Base-by-base conservation (phyloP, 1,284 basidiomycete genomes). In the Volvariella volvacea region DNA sequence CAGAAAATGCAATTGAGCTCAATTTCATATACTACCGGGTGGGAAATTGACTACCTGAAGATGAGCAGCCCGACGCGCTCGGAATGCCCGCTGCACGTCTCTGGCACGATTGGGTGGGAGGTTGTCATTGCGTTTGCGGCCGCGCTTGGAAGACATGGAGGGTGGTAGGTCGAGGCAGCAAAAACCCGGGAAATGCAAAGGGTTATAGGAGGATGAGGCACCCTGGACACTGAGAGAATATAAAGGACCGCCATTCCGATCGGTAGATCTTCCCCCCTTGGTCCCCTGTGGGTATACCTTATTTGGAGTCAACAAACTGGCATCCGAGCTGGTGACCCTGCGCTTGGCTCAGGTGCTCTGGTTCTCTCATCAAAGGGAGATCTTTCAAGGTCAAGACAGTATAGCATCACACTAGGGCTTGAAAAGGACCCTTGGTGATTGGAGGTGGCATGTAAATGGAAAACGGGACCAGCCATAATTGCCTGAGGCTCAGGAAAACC, bases 41-140 rank as follows among this genome's bases (percentile, higher is more conserved):
- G 50, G 48, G 49, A 50, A 52, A 57, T 57, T 59, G 69, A 71
- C 55, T 61, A 87, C 86, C 67, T 87, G 80, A 44, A 95, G 75
- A 65, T 94, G 91, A 49, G 91, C 89, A 49, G 89, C 89, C 55
- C 92, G 80, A 51, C 92, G 76, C 20, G 92, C 89, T 54, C 92
- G 79, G 69, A 95, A 96, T 2, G 92, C 92, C 52, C 92, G 73
- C 64, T 96, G 92, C 22, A 95, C 91, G 60, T 95, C 92, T 46
- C 92, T 73, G 22, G 92, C 92, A 50, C 92, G 82, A 58, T 93
- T 93, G 28, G 91, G 91, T 51, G 91, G 91, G 32, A 94, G 79
- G 58, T 87, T 88, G 66, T 93, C 88, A 67, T 94, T 93, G 62
- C 90, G 78, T 63, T 93, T 93, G 58, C 91, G 81, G 50, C 91